Conservation (phyloP, 352 stramenopile species). For the Phytophthora litchii region DNA sequence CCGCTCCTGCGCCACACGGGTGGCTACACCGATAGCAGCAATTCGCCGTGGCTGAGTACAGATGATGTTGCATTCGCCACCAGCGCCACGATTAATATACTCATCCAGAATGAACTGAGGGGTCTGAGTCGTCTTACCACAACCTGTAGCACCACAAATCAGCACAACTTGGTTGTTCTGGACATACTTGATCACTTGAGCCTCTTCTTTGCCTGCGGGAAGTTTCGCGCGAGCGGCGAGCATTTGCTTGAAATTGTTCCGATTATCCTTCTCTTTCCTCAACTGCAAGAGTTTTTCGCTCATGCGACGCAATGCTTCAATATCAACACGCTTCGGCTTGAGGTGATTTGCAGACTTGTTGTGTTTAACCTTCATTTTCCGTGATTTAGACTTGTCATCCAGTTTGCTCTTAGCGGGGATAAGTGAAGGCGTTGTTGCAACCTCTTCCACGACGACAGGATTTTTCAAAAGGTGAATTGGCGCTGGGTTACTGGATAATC, state of each 20-base stretch:
- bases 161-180: slow-evolving; percentile 91
- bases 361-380: slow-evolving; percentile 34
- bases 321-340: slow-evolving; percentile 34
- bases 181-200: slow-evolving; percentile 61
- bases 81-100: slow-evolving; percentile 79
- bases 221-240: slow-evolving; percentile 53
- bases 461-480: slow-evolving; percentile 48
- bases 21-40: slow-evolving; percentile 96
- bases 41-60: slow-evolving; percentile 96
- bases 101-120: slow-evolving; percentile 98
- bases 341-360: slow-evolving; percentile 12
- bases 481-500: slow-evolving; percentile 29
- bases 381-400: slow-evolving; percentile 19
- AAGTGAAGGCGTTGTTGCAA: slow-evolving; percentile 7
- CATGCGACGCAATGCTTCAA: slow-evolving; percentile 45
- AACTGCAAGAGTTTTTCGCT: slow-evolving; percentile 52
- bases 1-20: slow-evolving; percentile 95
- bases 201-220: slow-evolving; percentile 63
- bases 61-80: slow-evolving; percentile 94
- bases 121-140: slow-evolving; percentile 96
- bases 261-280: slow-evolving; percentile 47
- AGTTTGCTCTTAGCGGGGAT: slow-evolving; percentile 3
- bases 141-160: slow-evolving; percentile 95
- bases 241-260: slow-evolving; percentile 66
- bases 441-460: slow-evolving; percentile 6